Percentiles rank a stretch among this genome's conserved stretches.
Conservation (phyloP, 139 green algal species). For the Astrephomene gubernaculifera region DNA sequence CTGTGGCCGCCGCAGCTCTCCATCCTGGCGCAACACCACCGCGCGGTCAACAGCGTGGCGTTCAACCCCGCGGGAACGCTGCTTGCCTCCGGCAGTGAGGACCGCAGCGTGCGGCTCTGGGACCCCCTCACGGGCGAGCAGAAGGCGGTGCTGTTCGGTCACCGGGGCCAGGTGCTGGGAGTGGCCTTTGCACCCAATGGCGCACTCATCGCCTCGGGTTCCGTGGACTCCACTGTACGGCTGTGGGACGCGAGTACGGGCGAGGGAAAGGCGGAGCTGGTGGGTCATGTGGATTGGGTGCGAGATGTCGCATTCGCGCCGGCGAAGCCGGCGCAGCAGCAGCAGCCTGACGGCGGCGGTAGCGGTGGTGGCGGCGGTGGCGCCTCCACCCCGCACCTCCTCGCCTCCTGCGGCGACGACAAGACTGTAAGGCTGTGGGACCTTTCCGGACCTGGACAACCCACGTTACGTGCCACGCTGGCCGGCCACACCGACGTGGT, state of each 20-base stretch:
- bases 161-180: conserved; percentile 26
- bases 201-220: conserved; percentile 35
- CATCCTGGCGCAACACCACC: conserved; percentile 40
- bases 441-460: neutral
- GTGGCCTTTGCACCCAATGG: conserved; percentile 45
- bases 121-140: conserved; percentile 46
- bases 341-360: too few species aligned
- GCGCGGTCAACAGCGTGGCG: conserved; percentile 26
- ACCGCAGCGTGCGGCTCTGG: conserved; percentile 50
- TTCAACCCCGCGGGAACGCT: conserved; percentile 52
- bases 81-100: conserved; percentile 37
- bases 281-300: conserved; percentile 36
- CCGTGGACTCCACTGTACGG: conserved; percentile 42
- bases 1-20: conserved; percentile 41
- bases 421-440: conserved; percentile 26
- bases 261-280: conserved; percentile 33
- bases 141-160: conserved; percentile 44
- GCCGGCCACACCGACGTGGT: conserved; percentile 14
- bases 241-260: conserved; percentile 49
- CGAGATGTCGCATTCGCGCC: conserved; percentile 38
- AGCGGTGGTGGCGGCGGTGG: too few species aligned
- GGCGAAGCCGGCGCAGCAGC: neutral
- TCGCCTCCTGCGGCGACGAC: conserved; percentile 40
- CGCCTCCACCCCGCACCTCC: neutral
- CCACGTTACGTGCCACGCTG: neutral